Evolutionary conservation across 2,329 filamentous ascomycete genomes (phyloP).

Genomic region (Fusarium sp.): DNA sequence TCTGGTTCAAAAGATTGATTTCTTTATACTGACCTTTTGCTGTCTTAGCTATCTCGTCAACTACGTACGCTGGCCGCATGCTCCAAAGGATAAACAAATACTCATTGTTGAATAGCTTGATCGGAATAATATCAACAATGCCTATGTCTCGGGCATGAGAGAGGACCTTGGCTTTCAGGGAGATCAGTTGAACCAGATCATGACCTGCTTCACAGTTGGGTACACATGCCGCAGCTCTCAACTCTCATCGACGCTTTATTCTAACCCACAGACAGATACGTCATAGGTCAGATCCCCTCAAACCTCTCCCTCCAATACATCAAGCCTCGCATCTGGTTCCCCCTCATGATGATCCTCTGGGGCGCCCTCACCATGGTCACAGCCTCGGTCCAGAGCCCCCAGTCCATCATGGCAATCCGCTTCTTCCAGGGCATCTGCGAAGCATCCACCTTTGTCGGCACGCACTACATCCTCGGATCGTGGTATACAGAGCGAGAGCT

Average conservation of each 20-base stretch:
- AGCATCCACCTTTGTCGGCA: slow-evolving; percentile 53
- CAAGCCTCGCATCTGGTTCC: slow-evolving; percentile 70
- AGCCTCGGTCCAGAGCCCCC: slow-evolving; percentile 50
- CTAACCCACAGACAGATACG: slow-evolving; percentile 44
- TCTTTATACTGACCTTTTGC: slow-evolving; percentile 71
- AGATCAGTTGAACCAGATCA: slow-evolving; percentile 52
- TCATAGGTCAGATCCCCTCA: slow-evolving; percentile 67
- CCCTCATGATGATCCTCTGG: slow-evolving; percentile 71
- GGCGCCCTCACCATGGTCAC: slow-evolving; percentile 68
- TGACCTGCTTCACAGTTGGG: slow-evolving; percentile 51
- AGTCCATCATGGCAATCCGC: slow-evolving; percentile 52
- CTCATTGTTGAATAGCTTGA: slow-evolving; percentile 44
- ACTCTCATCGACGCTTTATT: no score
- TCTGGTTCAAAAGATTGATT: slow-evolving; percentile 67
- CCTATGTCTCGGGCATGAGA: slow-evolving; percentile 57
- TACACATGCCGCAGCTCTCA: slow-evolving; percentile 37
- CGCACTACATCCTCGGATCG: slow-evolving; percentile 55
- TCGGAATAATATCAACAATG: slow-evolving; percentile 52
- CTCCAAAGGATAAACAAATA: not conserved
- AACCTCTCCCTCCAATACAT: slow-evolving; percentile 71
- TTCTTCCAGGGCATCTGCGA: slow-evolving; percentile 53
- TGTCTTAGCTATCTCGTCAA: slow-evolving; percentile 66
- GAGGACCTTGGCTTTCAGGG: slow-evolving; percentile 58
- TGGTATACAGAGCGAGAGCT: slow-evolving; percentile 71
- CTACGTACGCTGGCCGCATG: slow-evolving; percentile 51